A percentile compares a stretch with the other conserved stretches of the same genome.
phyloP scores from a whole-genome alignment of 306 rosid species.

The Trifolium repens region DNA sequence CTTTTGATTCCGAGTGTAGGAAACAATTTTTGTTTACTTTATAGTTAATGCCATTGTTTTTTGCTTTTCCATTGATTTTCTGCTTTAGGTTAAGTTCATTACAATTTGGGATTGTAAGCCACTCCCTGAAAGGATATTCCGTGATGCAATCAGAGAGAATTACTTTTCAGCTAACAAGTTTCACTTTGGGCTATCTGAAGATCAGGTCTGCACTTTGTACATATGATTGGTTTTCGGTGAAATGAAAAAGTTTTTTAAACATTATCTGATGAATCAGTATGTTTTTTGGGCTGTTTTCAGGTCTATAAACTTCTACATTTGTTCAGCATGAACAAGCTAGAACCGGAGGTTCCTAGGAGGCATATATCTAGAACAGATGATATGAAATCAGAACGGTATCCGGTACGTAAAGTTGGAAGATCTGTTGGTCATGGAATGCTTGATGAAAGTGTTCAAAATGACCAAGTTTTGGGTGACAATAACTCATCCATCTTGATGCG shows the following conservation, averaged over 20 bases:
- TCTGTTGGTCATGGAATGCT: constrained; percentile 37
- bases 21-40: not conserved
- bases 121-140: constrained; percentile 55
- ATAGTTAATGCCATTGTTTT: not conserved
- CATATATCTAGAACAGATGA: constrained; percentile 13
- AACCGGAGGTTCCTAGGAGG: constrained; percentile 31
- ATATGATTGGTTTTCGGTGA: constrained; percentile 23
- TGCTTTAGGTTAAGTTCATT: constrained; percentile 55
- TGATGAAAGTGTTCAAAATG: constrained; percentile 29
- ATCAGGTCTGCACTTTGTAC: constrained; percentile 58
- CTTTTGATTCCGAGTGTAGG: constrained; percentile 27
- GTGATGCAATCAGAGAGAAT: constrained; percentile 57
- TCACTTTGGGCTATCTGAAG: constrained; percentile 64
- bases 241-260: constrained; percentile 3
- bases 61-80: constrained; percentile 11
- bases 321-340: constrained; percentile 50
- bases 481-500: constrained; percentile 13
- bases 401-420: constrained; percentile 35
- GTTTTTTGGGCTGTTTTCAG: constrained; percentile 42
- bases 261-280: constrained; percentile 17
- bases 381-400: constrained; percentile 27
- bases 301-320: constrained; percentile 52
- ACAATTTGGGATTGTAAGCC: constrained; percentile 64
- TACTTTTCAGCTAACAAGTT: constrained; percentile 58
- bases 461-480: constrained; percentile 21